Base-by-base conservation (phyloP, 345 rosid species). In the Combretum micranthum region DNA sequence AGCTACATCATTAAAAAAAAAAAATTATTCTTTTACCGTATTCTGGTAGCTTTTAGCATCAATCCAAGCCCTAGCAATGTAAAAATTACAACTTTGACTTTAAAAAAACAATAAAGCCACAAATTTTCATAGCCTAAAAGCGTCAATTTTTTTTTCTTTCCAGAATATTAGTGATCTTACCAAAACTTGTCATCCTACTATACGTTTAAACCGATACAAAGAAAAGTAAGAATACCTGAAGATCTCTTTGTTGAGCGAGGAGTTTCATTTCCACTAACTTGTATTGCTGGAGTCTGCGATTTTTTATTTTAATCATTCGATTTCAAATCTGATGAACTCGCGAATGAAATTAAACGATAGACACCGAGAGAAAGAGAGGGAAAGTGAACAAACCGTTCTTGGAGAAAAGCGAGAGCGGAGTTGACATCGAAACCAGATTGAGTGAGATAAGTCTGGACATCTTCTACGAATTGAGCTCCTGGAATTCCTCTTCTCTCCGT, bases 401-500 rank as follows among this genome's bases (percentile, higher is more conserved):
- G 97, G n/a, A 81, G 95, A 68, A 84, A 87, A 56, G 97, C 79
- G 53, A 90, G 94, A 56, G 90, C 81, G 16, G 97, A 80, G 78
- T 83, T 85, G 50, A 78, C 80, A 73, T 87, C 90, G 60, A 85
- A 80, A 39, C 84, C 87, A 14, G 79, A 71, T 54, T 80, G 83
- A 48, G 80, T 52, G 73, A 90, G 97, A 62, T 74, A 84, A 25
- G 82, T 81, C 51, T 81, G 84, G 0, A 85, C 99, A 70, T 85
- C 97, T 75, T 85, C 86, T 13, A 80, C 92, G 65, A 90, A 87
- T 64, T 85, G 90, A 63, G 97, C 97, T 20, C 81, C 99, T 0
- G 95, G 90, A 49, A 81, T 82, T 47, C 97, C 96, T 73, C 97
- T 80, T 64, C 99, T 81, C 83, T 83, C 99, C 4, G 84, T 73